phyloP scores from a whole-genome alignment of 2,329 filamentous ascomycete genomes.

The Aureobasidium sp. region DNA sequence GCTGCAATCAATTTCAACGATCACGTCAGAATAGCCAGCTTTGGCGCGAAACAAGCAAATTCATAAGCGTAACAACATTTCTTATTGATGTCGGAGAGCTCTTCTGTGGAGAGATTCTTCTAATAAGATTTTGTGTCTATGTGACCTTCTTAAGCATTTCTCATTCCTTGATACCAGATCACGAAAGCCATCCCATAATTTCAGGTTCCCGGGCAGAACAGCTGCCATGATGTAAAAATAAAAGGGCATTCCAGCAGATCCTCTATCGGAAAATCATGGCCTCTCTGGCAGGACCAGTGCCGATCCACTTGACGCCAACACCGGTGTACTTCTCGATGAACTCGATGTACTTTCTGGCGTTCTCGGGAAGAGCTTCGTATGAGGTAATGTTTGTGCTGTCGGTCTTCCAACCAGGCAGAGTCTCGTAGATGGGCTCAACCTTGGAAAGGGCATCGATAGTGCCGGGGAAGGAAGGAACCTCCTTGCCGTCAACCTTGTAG shows the following conservation, averaged over 20 bases:
- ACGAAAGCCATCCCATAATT: slow-evolving; percentile 2
- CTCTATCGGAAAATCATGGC: slow-evolving; percentile 47
- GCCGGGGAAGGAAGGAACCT: slow-evolving; percentile 58
- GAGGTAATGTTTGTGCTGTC: slow-evolving; percentile 53
- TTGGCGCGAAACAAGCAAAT: neutral
- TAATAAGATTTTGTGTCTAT: slow-evolving; percentile 3
- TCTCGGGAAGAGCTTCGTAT: slow-evolving; percentile 56
- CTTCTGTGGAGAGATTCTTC: neutral
- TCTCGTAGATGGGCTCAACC: slow-evolving; percentile 60
- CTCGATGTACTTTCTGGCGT: slow-evolving; percentile 59
- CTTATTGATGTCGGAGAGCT: neutral
- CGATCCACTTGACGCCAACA: slow-evolving; percentile 58
- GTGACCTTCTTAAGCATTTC: slow-evolving; percentile 4
- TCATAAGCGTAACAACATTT: neutral
- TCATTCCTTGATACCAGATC: slow-evolving; percentile 10
- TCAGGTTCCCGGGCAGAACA: neutral
- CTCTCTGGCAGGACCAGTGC: slow-evolving; percentile 58
- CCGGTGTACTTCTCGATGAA: slow-evolving; percentile 61
- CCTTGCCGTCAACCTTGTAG: slow-evolving; percentile 54
- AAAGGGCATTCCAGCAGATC: neutral
- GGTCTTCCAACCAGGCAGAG: slow-evolving; percentile 62
- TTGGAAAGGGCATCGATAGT: slow-evolving; percentile 52
- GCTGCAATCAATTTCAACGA: neutral
- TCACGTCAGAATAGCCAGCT: neutral
- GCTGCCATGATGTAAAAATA: neutral